Conservation (phyloP, 306 rosid species). For the Lathyrus tuberosus region DNA sequence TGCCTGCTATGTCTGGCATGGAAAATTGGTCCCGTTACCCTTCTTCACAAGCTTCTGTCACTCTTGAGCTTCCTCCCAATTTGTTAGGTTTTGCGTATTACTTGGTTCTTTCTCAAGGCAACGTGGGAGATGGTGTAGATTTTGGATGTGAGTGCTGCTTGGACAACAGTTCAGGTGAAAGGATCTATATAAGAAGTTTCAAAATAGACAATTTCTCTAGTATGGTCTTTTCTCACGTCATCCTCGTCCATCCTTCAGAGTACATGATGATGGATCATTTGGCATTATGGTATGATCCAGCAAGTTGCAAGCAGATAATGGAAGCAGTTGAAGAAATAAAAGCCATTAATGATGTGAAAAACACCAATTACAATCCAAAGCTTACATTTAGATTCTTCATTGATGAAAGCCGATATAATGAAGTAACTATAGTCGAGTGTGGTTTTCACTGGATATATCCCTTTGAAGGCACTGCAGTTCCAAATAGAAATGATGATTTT, state of each 20-base stretch:
- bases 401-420: neutral
- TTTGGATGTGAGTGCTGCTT: conserved; percentile 31
- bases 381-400: conserved; percentile 28
- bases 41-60: neutral
- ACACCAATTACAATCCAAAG: conserved; percentile 1
- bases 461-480: neutral
- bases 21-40: neutral
- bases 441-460: conserved; percentile 17
- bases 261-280: conserved; percentile 6
- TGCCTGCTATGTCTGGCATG: neutral
- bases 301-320: neutral
- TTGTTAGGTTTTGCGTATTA: conserved; percentile 21
- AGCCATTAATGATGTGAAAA: neutral
- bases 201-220: neutral
- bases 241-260: neutral
- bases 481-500: neutral
- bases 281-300: neutral
- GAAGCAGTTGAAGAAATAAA: neutral
- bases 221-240: too few species aligned
- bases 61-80: neutral
- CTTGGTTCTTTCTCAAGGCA: conserved; percentile 12
- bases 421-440: conserved; percentile 13
- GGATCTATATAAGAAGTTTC: neutral
- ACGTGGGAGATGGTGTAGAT: fast-evolving
- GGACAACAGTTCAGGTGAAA: conserved; percentile 1